Percentiles rank a stretch among this genome's conserved stretches.
phyloP scores from a whole-genome alignment of 139 green algal genomes.

The Cymbomonas tetramitiformis region DNA sequence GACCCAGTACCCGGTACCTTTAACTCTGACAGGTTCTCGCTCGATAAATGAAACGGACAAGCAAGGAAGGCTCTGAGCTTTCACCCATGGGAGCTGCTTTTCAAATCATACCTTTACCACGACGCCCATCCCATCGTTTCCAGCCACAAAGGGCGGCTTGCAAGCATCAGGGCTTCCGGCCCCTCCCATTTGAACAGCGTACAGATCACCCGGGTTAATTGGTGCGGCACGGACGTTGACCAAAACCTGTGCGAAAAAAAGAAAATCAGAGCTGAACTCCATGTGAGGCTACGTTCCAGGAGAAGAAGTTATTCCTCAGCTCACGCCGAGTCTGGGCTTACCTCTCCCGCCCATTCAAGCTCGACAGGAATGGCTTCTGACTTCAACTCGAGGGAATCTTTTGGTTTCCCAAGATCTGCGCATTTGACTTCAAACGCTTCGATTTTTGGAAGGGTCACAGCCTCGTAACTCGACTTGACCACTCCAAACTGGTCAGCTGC shows the following conservation, averaged over 20 bases:
- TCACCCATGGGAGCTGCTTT: too few relatives aligned
- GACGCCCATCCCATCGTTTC: conserved; percentile 51
- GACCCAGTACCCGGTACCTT: too few relatives aligned
- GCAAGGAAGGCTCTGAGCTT: too few relatives aligned
- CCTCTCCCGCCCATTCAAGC: conserved; percentile 73
- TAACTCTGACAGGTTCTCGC: too few relatives aligned
- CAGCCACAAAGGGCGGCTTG: conserved; percentile 43
- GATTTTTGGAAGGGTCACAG: conserved; percentile 44
- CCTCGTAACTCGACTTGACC: conserved; percentile 49
- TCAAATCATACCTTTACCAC: too few relatives aligned
- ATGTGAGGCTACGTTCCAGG: too few relatives aligned
- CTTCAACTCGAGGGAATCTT: conserved; percentile 26
- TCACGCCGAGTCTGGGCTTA: too few relatives aligned
- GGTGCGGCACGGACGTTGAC: conserved; percentile 38
- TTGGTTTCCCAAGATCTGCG: conserved; percentile 9
- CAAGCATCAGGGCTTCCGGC: too few relatives aligned
- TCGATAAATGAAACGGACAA: too few relatives aligned
- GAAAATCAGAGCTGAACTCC: too few relatives aligned
- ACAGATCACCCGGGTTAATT: conserved; percentile 58
- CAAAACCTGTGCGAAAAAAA: conserved; percentile 61
- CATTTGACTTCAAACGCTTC: conserved; percentile 36
- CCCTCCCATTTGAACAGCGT: too few relatives aligned
- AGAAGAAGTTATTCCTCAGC: too few relatives aligned
- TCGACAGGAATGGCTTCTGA: conserved; percentile 34
- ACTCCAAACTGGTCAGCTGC: conserved; percentile 56